Conservation (phyloP, 2,329 filamentous ascomycete genomes). For the Hymenoscyphus repandus region DNA sequence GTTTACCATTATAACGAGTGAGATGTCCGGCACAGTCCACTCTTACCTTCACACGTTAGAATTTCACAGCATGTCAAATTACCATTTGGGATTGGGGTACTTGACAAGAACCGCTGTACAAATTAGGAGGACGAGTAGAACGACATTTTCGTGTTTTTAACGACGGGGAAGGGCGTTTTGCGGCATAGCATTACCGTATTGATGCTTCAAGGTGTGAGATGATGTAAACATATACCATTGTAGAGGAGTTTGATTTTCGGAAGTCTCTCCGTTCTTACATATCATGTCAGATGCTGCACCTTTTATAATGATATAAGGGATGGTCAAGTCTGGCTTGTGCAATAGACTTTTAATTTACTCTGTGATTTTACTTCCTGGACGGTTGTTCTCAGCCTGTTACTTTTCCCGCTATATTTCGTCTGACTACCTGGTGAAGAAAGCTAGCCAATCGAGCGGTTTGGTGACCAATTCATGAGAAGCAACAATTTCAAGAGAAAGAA, state of each 20-base stretch:
- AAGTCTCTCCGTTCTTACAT: constrained; percentile 4
- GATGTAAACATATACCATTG: constrained; percentile 20
- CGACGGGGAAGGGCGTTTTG: constrained; percentile 15
- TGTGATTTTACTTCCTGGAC: too few relatives aligned
- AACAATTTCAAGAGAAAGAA: too few relatives aligned
- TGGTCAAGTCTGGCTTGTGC: too few relatives aligned
- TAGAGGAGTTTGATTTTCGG: constrained; percentile 12
- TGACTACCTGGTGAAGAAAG: too few relatives aligned
- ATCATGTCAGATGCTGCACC: not conserved
- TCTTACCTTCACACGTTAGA: constrained; percentile 18
- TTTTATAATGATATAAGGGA: not conserved
- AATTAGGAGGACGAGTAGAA: not conserved
- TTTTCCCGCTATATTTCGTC: too few relatives aligned
- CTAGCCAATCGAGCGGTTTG: too few relatives aligned
- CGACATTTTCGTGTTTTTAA: not conserved
- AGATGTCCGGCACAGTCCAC: constrained; percentile 23
- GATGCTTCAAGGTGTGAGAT: constrained; percentile 2
- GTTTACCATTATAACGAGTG: constrained; percentile 29
- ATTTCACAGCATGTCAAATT: constrained; percentile 8
- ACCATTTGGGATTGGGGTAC: not conserved
- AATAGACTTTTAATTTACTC: too few relatives aligned
- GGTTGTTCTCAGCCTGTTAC: too few relatives aligned
- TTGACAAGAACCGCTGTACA: not conserved
- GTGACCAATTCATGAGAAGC: too few relatives aligned
- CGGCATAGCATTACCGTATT: constrained; percentile 19